Base-by-base conservation (phyloP, 768 basidiomycete genomes). In the Tulasnella sp. region DNA sequence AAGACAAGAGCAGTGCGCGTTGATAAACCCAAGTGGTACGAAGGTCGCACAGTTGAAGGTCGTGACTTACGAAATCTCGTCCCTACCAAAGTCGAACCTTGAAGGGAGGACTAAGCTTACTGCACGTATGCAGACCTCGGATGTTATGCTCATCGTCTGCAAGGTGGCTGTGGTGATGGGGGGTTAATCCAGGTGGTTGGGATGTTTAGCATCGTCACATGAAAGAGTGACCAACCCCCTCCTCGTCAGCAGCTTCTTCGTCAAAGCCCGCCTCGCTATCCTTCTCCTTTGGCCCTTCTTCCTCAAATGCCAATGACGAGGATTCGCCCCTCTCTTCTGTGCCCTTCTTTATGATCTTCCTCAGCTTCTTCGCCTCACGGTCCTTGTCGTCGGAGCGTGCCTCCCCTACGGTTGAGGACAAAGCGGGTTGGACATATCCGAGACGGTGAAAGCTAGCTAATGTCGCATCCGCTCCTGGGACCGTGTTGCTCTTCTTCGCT, bases 51-150 rank as follows among this genome's bases (percentile, higher is more conserved):
- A 10, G n/a, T n/a, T 9, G 24, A 6, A 62, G 21, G n/a, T 40
- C 4, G 24, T 24, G 21, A 56, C 77, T 71, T 36, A 78, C 77
- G 27, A 40, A 73, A n/a, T 71, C 5, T 78, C 77, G 40, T 78
- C 77, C 18, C 77, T 5, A 14, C 68, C 44, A 42, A 78, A 78
- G 77, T 78, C 77, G 31, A 71, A 78, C 3, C n/a, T 19, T 7
- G 58, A 71, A 1, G 77, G 71, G 38, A 78, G 38, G 12, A 71
- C 40, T 7, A 78, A 62, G 62, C 77, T 72, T 12, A 78, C 10
- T 27, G 58, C 34, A 8, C 77, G 58, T 38, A 78, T 62, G 52
- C 40, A 24, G 8, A 34, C 1, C n/a, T 36, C 27, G 38, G 27
- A 78, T 2, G 42, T 39, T 44, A 18, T 71, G 3, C 27, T 78